Conservation (phyloP, 257 asterid genomes). For the Rauvolfia tetraphylla region DNA sequence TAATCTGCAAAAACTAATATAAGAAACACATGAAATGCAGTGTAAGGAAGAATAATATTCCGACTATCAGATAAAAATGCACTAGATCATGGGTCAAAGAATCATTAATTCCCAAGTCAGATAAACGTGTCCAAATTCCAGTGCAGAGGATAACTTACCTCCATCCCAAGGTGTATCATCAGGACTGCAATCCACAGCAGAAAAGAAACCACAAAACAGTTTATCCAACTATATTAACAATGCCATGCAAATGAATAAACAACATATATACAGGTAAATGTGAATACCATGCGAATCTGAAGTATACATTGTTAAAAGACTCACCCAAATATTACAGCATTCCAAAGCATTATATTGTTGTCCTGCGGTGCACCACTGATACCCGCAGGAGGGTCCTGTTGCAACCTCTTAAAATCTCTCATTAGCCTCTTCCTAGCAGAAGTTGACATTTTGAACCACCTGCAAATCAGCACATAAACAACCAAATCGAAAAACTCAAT, state of each 20-base stretch:
- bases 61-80: not conserved
- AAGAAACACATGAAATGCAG: not conserved
- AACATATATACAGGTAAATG: not conserved
- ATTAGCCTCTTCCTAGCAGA: slow-evolving; percentile 77
- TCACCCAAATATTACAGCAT: slow-evolving; percentile 77
- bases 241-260: slow-evolving; percentile 12
- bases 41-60: not conserved
- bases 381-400: slow-evolving; percentile 82
- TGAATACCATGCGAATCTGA: slow-evolving; percentile 1
- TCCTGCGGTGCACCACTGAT: slow-evolving; percentile 79
- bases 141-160: slow-evolving; percentile 50
- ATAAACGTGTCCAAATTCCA: slow-evolving; percentile 4
- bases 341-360: slow-evolving; percentile 78
- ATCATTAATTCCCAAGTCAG: not conserved
- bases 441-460: slow-evolving; percentile 57
- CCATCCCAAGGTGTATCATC: slow-evolving; percentile 95
- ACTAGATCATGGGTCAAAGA: no score
- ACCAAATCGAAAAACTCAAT: not conserved
- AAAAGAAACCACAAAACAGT: slow-evolving; percentile 28
- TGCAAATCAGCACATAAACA: slow-evolving; percentile 6
- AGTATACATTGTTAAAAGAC: slow-evolving; percentile 17
- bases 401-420: slow-evolving; percentile 83
- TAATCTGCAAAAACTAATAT: not conserved
- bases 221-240: slow-evolving; percentile 27
- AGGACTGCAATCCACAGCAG: slow-evolving; percentile 59